These are phyloP conservation scores for Pleurotus cornucopiae DNA, from an alignment of 768 basidiomycete genomes.

Conservation along the genomic window DNA sequence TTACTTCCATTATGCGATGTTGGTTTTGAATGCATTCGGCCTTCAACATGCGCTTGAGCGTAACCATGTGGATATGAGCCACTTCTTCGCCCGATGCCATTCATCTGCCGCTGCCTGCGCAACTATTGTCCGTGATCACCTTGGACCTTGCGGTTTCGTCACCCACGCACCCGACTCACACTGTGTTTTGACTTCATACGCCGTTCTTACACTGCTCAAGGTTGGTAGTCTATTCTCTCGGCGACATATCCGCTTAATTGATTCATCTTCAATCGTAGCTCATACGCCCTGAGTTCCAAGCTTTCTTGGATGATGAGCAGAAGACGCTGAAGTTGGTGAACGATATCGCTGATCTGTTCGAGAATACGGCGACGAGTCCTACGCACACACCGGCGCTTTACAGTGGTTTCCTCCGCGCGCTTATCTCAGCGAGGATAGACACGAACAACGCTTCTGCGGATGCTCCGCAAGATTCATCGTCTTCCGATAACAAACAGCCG, in stretches of 20 bases:
- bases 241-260: background rate
- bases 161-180: constrained; percentile 87
- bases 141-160: constrained; percentile 73
- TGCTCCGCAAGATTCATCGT: background rate
- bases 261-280: constrained; percentile 41
- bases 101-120: constrained; percentile 68
- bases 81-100: constrained; percentile 82
- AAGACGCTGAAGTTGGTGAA: constrained; percentile 66
- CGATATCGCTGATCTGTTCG: constrained; percentile 79
- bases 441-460: constrained; percentile 3
- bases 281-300: constrained; percentile 78
- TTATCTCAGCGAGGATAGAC: constrained; percentile 55
- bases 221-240: constrained; percentile 31
- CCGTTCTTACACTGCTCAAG: constrained; percentile 89
- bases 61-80: constrained; percentile 64
- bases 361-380: constrained; percentile 70
- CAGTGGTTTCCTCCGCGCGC: constrained; percentile 74
- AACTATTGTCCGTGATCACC: constrained; percentile 68
- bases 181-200: constrained; percentile 91
- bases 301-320: constrained; percentile 70
- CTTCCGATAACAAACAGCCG: background rate
- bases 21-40: constrained; percentile 94
- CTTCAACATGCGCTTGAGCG: constrained; percentile 93
- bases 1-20: constrained; percentile 79
- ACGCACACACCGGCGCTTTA: constrained; percentile 91